A percentile compares a stretch with the other conserved stretches of the same genome.
Conservation (phyloP, 257 asterid species). For the Agastache rugosa region DNA sequence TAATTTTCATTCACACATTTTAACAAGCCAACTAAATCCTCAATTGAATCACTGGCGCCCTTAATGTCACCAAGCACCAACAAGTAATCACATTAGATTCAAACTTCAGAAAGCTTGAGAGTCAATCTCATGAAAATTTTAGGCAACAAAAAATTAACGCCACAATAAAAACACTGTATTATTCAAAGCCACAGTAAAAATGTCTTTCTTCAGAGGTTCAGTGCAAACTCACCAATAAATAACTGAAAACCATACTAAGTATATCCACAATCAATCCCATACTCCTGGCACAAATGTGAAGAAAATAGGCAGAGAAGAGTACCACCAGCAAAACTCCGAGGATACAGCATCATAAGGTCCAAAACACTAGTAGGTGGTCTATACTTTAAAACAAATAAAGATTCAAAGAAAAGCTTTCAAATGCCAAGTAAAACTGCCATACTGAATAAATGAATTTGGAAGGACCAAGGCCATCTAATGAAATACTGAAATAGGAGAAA, state of each 20-base stretch:
- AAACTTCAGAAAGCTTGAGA: slow-evolving; percentile 7
- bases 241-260: neutral
- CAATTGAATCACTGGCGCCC: neutral
- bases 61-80: neutral
- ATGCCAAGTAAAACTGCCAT: neutral
- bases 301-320: too few relatives aligned
- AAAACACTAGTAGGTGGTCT: neutral
- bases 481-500: neutral
- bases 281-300: neutral
- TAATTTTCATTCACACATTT: slow-evolving; percentile 4
- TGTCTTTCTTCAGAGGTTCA: neutral
- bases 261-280: slow-evolving; percentile 5
- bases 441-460: neutral
- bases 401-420: too few relatives aligned
- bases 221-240: neutral
- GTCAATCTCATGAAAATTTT: neutral
- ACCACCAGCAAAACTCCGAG: neutral
- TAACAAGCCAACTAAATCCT: slow-evolving; percentile 25
- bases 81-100: neutral
- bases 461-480: neutral
- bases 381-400: neutral
- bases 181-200: neutral
- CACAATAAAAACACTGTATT: neutral
- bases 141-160: neutral
- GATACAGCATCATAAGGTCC: neutral